phyloP scores from a whole-genome alignment of 371 early-diverging fungal genomes.

The Batrachochytrium dendrobatidis region DNA sequence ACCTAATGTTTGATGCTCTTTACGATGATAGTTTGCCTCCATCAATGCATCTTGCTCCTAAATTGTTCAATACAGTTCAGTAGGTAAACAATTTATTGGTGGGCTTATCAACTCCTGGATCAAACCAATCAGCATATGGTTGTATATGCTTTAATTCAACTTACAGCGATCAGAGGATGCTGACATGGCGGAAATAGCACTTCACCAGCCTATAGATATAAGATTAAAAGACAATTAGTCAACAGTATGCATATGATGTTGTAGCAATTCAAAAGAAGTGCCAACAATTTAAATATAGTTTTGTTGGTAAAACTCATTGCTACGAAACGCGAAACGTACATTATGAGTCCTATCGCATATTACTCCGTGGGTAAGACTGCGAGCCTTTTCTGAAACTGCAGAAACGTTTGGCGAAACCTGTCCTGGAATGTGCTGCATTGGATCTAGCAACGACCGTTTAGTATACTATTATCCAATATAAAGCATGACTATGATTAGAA shows the following conservation, averaged over 20 bases:
- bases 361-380: constrained; percentile 20
- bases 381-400: constrained; percentile 17
- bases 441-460: constrained; percentile 3
- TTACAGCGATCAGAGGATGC: constrained; percentile 11
- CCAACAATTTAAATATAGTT: not conserved
- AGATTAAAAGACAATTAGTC: not conserved
- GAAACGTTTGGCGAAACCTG: constrained; percentile 20
- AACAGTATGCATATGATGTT: not conserved
- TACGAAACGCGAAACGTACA: not conserved
- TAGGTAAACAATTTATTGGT: not conserved
- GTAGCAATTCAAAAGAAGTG: not conserved
- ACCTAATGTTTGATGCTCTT: constrained; percentile 31
- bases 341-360: not conserved
- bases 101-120: not conserved
- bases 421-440: constrained; percentile 19
- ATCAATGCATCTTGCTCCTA: constrained; percentile 20
- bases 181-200: constrained; percentile 13
- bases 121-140: not conserved
- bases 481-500: not conserved
- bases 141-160: not conserved
- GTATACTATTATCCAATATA: not conserved
- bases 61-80: not conserved
- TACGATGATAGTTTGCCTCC: constrained; percentile 24
- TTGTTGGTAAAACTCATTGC: not conserved
- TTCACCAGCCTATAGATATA: constrained; percentile 12